These are phyloP conservation scores for Aspergillus sp. DNA, from an alignment of 2,329 filamentous ascomycete genomes.

Conservation along the genomic window DNA sequence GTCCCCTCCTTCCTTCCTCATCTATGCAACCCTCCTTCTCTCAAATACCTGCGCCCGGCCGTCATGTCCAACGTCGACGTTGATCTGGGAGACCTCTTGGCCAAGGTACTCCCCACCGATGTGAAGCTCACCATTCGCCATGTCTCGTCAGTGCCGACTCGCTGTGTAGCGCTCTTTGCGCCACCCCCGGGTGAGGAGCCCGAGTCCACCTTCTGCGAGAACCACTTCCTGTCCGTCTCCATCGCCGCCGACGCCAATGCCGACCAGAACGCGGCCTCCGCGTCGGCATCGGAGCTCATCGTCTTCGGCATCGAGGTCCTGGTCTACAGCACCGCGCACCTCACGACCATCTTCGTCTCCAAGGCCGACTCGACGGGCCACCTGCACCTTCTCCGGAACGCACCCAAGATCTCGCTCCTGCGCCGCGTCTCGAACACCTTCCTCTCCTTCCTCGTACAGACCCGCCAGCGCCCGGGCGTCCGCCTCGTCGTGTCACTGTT, in stretches of 20 bases:
- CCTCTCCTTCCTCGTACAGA: constrained; percentile 69
- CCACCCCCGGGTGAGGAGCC: constrained; percentile 69
- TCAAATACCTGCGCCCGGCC: constrained; percentile 1
- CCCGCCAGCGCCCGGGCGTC: constrained; percentile 62
- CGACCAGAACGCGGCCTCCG: constrained; percentile 1
- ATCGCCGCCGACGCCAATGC: constrained; percentile 36
- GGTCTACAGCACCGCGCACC: constrained; percentile 76
- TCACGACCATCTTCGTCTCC: constrained; percentile 89
- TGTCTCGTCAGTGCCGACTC: constrained; percentile 78
- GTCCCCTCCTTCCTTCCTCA: not conserved
- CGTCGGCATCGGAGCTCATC: constrained; percentile 54
- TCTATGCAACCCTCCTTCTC: not conserved
- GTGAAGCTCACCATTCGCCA: constrained; percentile 73
- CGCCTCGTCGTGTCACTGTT: constrained; percentile 84
- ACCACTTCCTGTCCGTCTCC: constrained; percentile 69
- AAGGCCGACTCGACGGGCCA: constrained; percentile 97
- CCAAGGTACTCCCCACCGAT: constrained; percentile 52
- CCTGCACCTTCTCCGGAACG: constrained; percentile 61
- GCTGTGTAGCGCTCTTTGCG: constrained; percentile 73
- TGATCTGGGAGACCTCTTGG: constrained; percentile 48
- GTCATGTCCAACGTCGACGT: constrained; percentile 31
- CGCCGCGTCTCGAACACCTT: constrained; percentile 73
- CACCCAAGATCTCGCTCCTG: constrained; percentile 67
- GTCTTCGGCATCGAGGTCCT: constrained; percentile 83
- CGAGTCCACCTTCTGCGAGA: constrained; percentile 81